These are phyloP conservation scores for Fusarium dimerum DNA, from an alignment of 2,329 filamentous ascomycete species.

Conservation along the genomic window DNA sequence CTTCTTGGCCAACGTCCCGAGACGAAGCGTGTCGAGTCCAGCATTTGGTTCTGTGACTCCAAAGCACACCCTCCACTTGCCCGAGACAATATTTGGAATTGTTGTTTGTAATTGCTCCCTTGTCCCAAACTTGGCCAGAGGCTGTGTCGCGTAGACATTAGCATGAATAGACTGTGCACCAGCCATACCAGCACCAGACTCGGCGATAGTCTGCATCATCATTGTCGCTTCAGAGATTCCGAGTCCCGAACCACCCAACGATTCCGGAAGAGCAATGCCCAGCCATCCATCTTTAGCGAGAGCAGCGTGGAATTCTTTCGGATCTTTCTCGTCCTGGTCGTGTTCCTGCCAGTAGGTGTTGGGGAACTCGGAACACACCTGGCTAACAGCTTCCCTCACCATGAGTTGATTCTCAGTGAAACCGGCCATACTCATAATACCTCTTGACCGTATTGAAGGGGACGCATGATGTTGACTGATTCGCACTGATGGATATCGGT, in stretches of 20 bases:
- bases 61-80: conserved; percentile 73
- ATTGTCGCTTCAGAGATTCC: conserved; percentile 81
- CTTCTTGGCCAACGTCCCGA: conserved; percentile 65
- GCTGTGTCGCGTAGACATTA: conserved; percentile 75
- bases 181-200: conserved; percentile 79
- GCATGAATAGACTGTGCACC: conserved; percentile 64
- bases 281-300: conserved; percentile 78
- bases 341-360: conserved; percentile 76
- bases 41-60: conserved; percentile 84
- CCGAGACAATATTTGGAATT: conserved; percentile 71
- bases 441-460: conserved; percentile 35
- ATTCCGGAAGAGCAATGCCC: conserved; percentile 76
- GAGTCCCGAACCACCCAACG: conserved; percentile 71
- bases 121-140: conserved; percentile 71
- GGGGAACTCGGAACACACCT: conserved; percentile 70
- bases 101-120: conserved; percentile 62
- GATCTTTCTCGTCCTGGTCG: conserved; percentile 71
- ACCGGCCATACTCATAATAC: conserved; percentile 69
- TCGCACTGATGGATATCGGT: neutral
- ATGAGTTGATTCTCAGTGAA: conserved; percentile 74
- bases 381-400: conserved; percentile 68
- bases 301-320: conserved; percentile 73
- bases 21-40: conserved; percentile 73
- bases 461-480: conserved; percentile 25
- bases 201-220: conserved; percentile 83